Evolutionary conservation across 805 yeast genomes (phyloP), one percentile per base, ranked within the genome.

Genomic region (Zygotorulaspora florentina): DNA sequence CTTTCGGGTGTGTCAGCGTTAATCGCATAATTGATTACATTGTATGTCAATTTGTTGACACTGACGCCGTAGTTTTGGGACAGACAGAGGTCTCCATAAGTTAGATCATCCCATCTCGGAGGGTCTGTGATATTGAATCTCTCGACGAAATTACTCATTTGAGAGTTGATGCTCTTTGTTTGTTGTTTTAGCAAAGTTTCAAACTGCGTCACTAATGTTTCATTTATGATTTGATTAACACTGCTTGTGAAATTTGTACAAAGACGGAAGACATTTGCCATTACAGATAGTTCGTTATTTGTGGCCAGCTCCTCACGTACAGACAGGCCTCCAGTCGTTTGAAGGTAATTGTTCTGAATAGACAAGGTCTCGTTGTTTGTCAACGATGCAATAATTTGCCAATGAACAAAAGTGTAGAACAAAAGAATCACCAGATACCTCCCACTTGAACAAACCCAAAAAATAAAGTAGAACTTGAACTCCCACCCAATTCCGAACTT

Each of bases 401-500:
- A 51, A 30, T 51, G 50, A 23, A 54, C 16, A 10, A 50, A 10
- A n/a, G 44, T 35, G 34, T 41, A 40, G 8, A 50, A 27, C 3
- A 48, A 11, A 8, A 54, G 42, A 16, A 46, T 15, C 48, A 49
- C 48, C 11, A 54, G 37, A 15, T 43, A 35, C 34, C 35, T 40
- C 0, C 55, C 53, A 18, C 42, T 47, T 10, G 54, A 44, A 27
- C 43, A 40, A 11, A 54, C 43, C 57, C 57, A 54, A 45, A 50
- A 52, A 36, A 35, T 42, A 20, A 31, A 34, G 10, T 20, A 17
- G 5, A 39, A 28, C 9, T 45, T 15, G 10, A 38, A 36, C 11
- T 35, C 38, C 46, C 48, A 45, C 9, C 20, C 28, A 9, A 20
- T 20, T 8, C 39, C 42, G 11, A 13, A 20, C 11, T 26, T 40